These are phyloP conservation scores for Leucogyrophana mollusca DNA, from an alignment of 768 basidiomycete genomes.

Conservation along the genomic window DNA sequence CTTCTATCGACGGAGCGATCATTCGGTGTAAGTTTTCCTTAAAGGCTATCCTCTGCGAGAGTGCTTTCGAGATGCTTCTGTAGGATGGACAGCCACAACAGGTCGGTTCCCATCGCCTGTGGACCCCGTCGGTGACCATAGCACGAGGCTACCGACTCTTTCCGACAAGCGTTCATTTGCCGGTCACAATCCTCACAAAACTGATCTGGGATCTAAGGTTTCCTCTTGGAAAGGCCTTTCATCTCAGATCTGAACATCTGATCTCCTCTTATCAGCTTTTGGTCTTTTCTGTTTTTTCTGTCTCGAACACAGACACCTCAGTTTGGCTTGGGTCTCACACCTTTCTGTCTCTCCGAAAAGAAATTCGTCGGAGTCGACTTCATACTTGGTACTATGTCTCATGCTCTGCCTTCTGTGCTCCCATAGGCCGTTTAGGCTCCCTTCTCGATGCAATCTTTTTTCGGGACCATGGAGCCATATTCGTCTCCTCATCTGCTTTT, in stretches of 20 bases:
- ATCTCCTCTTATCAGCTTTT: constrained; percentile 11
- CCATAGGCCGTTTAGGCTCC: no score
- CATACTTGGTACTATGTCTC: no score
- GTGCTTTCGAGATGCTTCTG: constrained; percentile 18
- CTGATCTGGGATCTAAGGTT: constrained; percentile 31
- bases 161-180: constrained; percentile 1
- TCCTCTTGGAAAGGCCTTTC: constrained; percentile 10
- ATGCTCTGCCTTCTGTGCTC: no score
- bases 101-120: constrained; percentile 10
- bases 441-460: no score
- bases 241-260: constrained; percentile 29
- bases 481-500: no score
- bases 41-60: constrained; percentile 23
- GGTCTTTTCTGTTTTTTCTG: no score
- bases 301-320: no score
- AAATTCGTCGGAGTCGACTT: no score
- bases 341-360: no score
- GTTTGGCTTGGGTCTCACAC: no score
- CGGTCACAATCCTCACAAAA: background rate
- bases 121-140: constrained; percentile 23
- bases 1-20: constrained; percentile 14
- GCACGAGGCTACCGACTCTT: constrained; percentile 17
- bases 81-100: constrained; percentile 21
- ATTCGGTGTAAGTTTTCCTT: constrained; percentile 30
- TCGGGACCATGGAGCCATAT: no score